Evolutionary conservation across 352 stramenopile species (phyloP).

Genomic region (Phytophthora vignae): DNA sequence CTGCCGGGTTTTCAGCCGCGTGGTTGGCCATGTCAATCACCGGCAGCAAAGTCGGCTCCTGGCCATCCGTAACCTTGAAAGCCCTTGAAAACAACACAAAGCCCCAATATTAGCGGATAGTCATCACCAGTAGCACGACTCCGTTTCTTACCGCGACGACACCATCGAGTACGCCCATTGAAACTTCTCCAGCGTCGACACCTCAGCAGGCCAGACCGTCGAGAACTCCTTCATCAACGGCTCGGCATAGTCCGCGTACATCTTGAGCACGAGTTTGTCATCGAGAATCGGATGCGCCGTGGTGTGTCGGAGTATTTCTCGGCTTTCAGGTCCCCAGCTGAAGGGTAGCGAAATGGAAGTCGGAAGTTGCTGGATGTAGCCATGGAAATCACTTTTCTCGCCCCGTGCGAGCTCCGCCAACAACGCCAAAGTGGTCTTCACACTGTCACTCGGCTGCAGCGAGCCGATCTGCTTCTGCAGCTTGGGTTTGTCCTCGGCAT

Average conservation of each 20-base stretch:
- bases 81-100: conserved; percentile 38
- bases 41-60: conserved; percentile 68
- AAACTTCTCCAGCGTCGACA: conserved; percentile 54
- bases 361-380: conserved; percentile 74
- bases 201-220: conserved; percentile 45
- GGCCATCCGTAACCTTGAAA: conserved; percentile 42
- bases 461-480: conserved; percentile 37
- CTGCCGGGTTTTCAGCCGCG: conserved; percentile 43
- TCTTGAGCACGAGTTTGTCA: conserved; percentile 58
- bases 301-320: conserved; percentile 53
- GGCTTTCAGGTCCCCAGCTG: conserved; percentile 41
- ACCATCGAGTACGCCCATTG: conserved; percentile 75
- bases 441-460: conserved; percentile 54
- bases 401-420: conserved; percentile 50
- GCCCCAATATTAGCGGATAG: background rate
- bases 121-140: background rate
- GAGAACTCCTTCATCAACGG: conserved; percentile 51
- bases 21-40: conserved; percentile 89
- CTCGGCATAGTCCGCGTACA: conserved; percentile 49
- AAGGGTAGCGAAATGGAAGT: conserved; percentile 56
- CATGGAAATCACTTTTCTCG: conserved; percentile 51
- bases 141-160: conserved; percentile 57
- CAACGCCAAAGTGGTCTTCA: conserved; percentile 57
- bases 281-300: conserved; percentile 68
- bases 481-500: conserved; percentile 20